A percentile compares a stretch with the other conserved stretches of the same genome.
These are phyloP conservation scores for Russula vinacea DNA, from an alignment of 768 basidiomycete genomes.

Conservation along the genomic window DNA sequence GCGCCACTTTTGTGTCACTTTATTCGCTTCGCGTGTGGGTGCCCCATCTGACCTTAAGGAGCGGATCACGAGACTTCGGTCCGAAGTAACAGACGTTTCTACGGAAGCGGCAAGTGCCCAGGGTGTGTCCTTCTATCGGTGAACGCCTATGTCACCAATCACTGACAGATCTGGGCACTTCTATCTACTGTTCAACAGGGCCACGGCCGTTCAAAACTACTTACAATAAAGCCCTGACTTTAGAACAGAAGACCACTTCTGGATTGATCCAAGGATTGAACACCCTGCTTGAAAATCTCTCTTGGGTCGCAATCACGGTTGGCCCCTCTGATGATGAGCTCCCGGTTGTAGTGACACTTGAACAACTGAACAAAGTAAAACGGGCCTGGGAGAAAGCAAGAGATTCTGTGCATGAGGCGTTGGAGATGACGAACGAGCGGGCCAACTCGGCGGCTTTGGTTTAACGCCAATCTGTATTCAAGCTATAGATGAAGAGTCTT, in stretches of 20 bases:
- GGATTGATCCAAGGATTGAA: not conserved
- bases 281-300: not conserved
- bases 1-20: too few species aligned
- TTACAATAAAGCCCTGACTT: not conserved
- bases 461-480: not conserved
- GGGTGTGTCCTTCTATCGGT: not conserved
- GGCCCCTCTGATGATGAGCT: not conserved
- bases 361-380: not conserved
- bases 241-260: not conserved
- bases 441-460: not conserved
- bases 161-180: not conserved
- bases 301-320: not conserved
- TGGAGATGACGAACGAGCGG: not conserved
- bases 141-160: not conserved
- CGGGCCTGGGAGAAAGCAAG: not conserved
- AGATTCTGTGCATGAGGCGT: not conserved
- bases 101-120: not conserved
- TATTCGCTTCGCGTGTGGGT: not conserved
- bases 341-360: not conserved
- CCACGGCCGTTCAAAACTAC: not conserved
- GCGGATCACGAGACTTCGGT: not conserved
- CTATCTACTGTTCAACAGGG: not conserved
- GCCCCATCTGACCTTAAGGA: not conserved
- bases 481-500: not conserved
- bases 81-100: not conserved